Percentiles rank a stretch among this genome's conserved stretches.
Conservation (phyloP, 192 early-diverging fungal genomes). For the Chytriomyces sp. region DNA sequence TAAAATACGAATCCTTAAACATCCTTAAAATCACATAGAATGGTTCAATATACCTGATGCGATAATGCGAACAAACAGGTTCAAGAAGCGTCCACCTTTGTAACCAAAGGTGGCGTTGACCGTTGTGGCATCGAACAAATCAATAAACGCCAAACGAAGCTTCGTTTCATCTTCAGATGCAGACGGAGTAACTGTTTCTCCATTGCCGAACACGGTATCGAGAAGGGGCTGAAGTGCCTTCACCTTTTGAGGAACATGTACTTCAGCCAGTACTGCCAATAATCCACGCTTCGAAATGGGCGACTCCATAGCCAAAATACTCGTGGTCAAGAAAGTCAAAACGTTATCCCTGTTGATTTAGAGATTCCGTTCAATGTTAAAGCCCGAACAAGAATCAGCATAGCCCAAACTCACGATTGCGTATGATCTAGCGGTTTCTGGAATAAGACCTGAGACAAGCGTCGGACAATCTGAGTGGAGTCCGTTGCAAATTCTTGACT, state of each 20-base stretch:
- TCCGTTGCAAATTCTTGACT: conserved; percentile 53
- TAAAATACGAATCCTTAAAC: conserved; percentile 27
- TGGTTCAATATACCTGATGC: conserved; percentile 27
- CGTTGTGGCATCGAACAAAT: conserved; percentile 55
- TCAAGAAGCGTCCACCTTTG: conserved; percentile 51
- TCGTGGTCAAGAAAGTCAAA: conserved; percentile 47
- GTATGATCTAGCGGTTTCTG: conserved; percentile 1
- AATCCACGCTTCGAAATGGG: conserved; percentile 43
- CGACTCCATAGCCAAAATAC: conserved; percentile 41
- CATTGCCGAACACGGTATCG: conserved; percentile 46
- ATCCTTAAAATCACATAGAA: conserved; percentile 51
- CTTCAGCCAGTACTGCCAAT: conserved; percentile 46
- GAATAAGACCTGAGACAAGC: conserved; percentile 31
- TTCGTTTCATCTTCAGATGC: conserved; percentile 17
- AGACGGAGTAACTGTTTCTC: conserved; percentile 32
- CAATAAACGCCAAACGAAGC: conserved; percentile 48
- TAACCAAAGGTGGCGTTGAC: conserved; percentile 43
- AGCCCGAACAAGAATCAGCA: background rate
- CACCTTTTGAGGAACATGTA: conserved; percentile 62
- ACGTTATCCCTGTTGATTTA: conserved; percentile 34
- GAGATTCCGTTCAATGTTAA: background rate
- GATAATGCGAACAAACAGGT: conserved; percentile 42
- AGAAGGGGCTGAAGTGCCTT: conserved; percentile 64
- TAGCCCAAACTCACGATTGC: conserved; percentile 2
- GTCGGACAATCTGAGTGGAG: conserved; percentile 38